Base-by-base conservation (phyloP, 2,329 filamentous ascomycete species). In the Leptographium galeiforme region DNA sequence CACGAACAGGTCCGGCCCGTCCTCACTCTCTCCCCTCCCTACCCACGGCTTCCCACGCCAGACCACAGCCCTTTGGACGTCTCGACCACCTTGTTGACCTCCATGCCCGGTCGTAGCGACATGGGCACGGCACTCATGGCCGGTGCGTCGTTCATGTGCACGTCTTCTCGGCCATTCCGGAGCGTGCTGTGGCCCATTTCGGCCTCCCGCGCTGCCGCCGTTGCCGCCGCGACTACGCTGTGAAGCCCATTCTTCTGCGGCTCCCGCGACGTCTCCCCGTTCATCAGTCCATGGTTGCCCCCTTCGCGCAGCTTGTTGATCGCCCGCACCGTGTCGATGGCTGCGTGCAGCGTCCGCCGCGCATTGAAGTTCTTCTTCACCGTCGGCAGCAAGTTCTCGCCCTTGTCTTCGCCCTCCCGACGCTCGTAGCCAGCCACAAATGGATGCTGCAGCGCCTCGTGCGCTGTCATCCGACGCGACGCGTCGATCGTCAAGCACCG, bases 401-500 rank as follows among this genome's bases (percentile, higher is more conserved):
- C 77, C 65, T 71, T 73, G 57, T 70, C 69, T 49, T 73, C 46
- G 46, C 45, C 39, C 18, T 18, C 38, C 14, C 39, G 48, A 25
- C 69, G 64, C 40, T 73, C 70, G 61, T 71, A 75, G 53, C 75
- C 76, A 8, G 78, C 74, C 14, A 85, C 76, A 66, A 85, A 85
- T 41, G 79, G 74, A 61, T 85, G 82, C 58, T 79, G 76, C 36
- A 85, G 74, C 32, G 82, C 82, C 63, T 84, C 87, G 68, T 97
- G 89, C 10, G 91, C 86, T 1, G 91, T 96, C 79, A 97, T 93
- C 61, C 93, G 87, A 60, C 82, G 79, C 55, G 78, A 78, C 2
- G 90, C 87, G 65, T 97, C 90, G 64, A 96, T 85, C 41, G 93
- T 97, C 53, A 98, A 76, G 66, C 93, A 98, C 58, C 82, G 79